Conservation (phyloP, 2,329 filamentous ascomycete genomes). For the Colletotrichum endophyticum region DNA sequence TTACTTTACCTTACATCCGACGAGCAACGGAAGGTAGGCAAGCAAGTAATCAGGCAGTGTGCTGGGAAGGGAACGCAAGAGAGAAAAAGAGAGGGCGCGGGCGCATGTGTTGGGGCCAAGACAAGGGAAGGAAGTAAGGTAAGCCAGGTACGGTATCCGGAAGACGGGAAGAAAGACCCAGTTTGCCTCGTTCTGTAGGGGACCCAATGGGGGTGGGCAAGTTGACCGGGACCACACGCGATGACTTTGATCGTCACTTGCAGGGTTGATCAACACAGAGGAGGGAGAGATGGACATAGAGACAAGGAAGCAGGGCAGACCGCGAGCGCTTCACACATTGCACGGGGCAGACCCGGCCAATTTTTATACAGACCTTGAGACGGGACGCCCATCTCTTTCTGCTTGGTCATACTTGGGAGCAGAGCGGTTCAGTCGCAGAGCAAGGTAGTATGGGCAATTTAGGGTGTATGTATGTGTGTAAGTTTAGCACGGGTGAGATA, state of each 20-base stretch:
- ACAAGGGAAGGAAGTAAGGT: not conserved
- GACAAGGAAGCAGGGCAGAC: not conserved
- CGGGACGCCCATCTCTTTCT: not conserved
- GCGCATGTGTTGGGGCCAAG: not conserved
- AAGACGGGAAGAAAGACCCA: not conserved
- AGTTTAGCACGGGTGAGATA: not conserved
- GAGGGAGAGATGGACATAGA: not conserved
- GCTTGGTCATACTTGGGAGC: not conserved
- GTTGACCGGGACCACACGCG: not conserved
- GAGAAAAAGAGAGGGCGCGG: not conserved
- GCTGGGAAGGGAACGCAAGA: not conserved
- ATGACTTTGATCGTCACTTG: not conserved
- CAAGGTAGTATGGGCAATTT: not conserved
- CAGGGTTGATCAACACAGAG: not conserved
- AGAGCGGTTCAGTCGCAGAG: not conserved
- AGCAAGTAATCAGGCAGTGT: not conserved
- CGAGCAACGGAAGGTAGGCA: not conserved
- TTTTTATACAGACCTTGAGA: not conserved
- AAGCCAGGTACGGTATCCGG: not conserved
- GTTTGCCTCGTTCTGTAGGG: not conserved
- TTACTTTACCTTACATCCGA: not conserved
- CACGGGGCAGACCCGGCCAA: not conserved
- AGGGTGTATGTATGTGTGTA: not conserved
- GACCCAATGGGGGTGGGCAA: not conserved
- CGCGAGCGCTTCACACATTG: not conserved